phyloP scores from a whole-genome alignment of 192 early-diverging fungal species.

The Coemansia sp. region DNA sequence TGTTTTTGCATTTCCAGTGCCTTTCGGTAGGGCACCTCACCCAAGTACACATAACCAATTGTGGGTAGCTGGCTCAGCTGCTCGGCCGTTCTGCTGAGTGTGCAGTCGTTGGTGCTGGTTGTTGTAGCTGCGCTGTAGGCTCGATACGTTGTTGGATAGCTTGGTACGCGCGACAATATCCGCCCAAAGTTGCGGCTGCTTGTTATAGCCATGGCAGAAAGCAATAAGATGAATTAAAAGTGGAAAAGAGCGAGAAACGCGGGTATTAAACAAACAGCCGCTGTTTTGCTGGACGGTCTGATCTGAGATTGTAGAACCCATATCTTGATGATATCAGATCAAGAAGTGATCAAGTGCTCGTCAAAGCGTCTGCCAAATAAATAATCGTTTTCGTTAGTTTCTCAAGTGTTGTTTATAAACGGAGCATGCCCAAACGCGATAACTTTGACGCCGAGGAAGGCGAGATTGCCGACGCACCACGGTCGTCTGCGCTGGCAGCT shows the following conservation, averaged over 20 bases:
- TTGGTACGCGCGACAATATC: neutral
- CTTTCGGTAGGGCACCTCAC: constrained; percentile 56
- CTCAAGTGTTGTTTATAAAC: too few relatives aligned
- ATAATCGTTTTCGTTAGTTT: neutral
- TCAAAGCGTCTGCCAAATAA: too few relatives aligned
- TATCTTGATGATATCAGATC: too few relatives aligned
- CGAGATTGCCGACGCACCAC: constrained; percentile 27
- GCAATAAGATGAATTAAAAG: too few relatives aligned
- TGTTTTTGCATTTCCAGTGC: constrained; percentile 63
- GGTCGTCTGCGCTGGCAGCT: neutral
- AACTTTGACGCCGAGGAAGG: constrained; percentile 29
- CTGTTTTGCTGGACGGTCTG: too few relatives aligned
- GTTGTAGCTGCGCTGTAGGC: neutral
- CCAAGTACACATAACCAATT: constrained; percentile 53
- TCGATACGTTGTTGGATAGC: neutral
- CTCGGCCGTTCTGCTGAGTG: constrained; percentile 23
- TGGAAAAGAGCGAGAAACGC: too few relatives aligned
- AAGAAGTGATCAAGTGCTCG: too few relatives aligned
- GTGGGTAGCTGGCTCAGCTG: constrained; percentile 37
- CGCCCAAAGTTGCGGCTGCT: neutral
- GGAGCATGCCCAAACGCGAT: neutral
- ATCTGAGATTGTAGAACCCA: too few relatives aligned
- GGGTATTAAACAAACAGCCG: too few relatives aligned
- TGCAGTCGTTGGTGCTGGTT: constrained; percentile 17
- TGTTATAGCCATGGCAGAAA: neutral